Base-by-base conservation (phyloP, 179 eudicot genomes). In the Monotropa hypopitys region DNA sequence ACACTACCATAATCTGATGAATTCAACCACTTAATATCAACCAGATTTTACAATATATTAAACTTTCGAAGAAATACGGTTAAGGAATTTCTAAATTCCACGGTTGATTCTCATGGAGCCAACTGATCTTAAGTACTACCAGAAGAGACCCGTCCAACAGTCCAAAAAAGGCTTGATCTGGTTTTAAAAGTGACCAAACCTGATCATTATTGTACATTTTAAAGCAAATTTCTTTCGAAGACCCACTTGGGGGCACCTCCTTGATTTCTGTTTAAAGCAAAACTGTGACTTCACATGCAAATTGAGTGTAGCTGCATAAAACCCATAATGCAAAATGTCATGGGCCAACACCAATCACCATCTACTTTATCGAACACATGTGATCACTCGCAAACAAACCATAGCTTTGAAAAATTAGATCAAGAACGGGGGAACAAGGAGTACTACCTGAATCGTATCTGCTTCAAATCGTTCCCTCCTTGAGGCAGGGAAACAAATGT, bases 391-490 rank as follows among this genome's bases (percentile, higher is more conserved):
- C 71, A 75, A 78, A 82, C 84, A 82, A 82, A 70, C 45, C 70
- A 61, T 4, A 82, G 74, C 78, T 77, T 81, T 74, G 68, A 79
- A 61, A 51, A 63, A 21, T 70, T 35, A 59, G 47, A 66, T 61
- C 68, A 53, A 75, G 40, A 77, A 49, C 74, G 49, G 26, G 67
- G 70, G 65, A 49, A 53, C 70, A 18, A 16, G 28, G 54, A 67
- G 50, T 28, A 46, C 2, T 70, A 91, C 97, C 97, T 90, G 89
- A 92, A 92, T 30, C 89, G 90, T 77, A 89, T 89, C 67, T 90
- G 84, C 73, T 88, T 89, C 62, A 89, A 88, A 77, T 86, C 88
- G 18, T 89, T 89, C 54, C 92, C 92, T 46, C 89, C 89, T 54
- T 83, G 84, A 43, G 86, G 87, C 77, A 87, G 78, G 0, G 92